phyloP scores from a whole-genome alignment of 2,329 filamentous ascomycete species.

The Diaporthe sp. region DNA sequence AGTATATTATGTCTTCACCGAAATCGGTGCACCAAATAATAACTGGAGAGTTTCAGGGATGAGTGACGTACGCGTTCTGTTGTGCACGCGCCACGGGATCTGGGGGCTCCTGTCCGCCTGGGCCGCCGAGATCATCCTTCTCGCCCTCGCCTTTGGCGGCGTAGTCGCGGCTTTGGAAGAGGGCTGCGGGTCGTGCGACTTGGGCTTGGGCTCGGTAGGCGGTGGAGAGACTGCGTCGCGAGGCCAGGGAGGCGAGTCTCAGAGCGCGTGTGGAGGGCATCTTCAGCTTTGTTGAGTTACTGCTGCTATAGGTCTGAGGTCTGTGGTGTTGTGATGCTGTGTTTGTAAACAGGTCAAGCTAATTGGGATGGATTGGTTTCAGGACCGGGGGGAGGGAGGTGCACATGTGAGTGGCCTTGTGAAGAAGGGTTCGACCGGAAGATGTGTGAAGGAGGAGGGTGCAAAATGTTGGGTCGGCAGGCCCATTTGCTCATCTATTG shows the following conservation, averaged over 20 bases:
- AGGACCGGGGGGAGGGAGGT: neutral
- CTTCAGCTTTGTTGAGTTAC: accelerated
- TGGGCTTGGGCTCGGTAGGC: neutral
- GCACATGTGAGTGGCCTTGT: neutral
- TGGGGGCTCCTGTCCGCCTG: slow-evolving; percentile 30
- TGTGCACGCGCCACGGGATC: slow-evolving; percentile 22
- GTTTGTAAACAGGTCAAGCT: neutral
- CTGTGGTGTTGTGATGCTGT: neutral
- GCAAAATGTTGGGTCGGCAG: neutral
- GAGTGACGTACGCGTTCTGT: slow-evolving; percentile 19
- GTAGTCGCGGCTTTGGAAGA: slow-evolving; percentile 1
- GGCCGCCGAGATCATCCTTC: slow-evolving; percentile 32
- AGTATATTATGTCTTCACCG: neutral
- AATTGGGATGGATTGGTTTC: neutral
- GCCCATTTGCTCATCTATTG: neutral
- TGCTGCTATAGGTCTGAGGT: neutral
- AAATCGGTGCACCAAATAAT: no score
- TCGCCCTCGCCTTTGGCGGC: slow-evolving; percentile 12
- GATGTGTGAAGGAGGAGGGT: neutral
- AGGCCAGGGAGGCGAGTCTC: neutral
- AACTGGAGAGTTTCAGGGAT: no score
- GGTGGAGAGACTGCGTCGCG: neutral
- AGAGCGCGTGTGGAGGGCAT: slow-evolving; percentile 9
- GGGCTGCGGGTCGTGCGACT: neutral
- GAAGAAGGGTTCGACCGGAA: neutral